These are phyloP conservation scores for Saccharomycopsis fibuligera DNA, from an alignment of 805 yeast species.

Conservation along the genomic window DNA sequence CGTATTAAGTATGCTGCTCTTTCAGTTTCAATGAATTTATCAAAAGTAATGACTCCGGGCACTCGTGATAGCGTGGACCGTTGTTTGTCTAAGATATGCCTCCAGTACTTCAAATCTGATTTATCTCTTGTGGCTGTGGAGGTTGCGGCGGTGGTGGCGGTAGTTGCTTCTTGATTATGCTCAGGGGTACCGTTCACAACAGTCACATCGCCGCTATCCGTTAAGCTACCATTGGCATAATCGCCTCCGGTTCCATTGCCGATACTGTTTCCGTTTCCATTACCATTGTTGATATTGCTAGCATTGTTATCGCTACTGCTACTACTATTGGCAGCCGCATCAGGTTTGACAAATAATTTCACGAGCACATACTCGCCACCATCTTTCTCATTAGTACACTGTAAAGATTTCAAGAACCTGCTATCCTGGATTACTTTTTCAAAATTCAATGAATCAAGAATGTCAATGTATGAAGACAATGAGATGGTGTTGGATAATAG, in stretches of 20 bases:
- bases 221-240: background rate
- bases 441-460: conserved; percentile 12
- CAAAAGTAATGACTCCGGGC: conserved; percentile 65
- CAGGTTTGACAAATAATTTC: conserved; percentile 20
- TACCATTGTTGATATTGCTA: background rate
- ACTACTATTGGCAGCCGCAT: conserved; percentile 1
- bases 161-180: background rate
- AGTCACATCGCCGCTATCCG: no score
- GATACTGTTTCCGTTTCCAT: background rate
- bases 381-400: conserved; percentile 7
- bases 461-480: conserved; percentile 19
- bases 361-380: conserved; percentile 8
- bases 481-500: conserved; percentile 15
- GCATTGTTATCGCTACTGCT: background rate
- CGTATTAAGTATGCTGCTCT: conserved; percentile 88
- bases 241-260: background rate
- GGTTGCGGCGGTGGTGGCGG: background rate
- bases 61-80: conserved; percentile 29
- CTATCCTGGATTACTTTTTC: conserved; percentile 14
- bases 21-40: conserved; percentile 74
- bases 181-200: background rate
- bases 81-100: conserved; percentile 30
- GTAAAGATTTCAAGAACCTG: conserved; percentile 19
- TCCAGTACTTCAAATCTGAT: conserved; percentile 22
- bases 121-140: background rate